Evolutionary conservation across 116 monocot species (phyloP), one percentile per base, ranked within the genome.

Genomic region (Phalaenopsis hybrid): DNA sequence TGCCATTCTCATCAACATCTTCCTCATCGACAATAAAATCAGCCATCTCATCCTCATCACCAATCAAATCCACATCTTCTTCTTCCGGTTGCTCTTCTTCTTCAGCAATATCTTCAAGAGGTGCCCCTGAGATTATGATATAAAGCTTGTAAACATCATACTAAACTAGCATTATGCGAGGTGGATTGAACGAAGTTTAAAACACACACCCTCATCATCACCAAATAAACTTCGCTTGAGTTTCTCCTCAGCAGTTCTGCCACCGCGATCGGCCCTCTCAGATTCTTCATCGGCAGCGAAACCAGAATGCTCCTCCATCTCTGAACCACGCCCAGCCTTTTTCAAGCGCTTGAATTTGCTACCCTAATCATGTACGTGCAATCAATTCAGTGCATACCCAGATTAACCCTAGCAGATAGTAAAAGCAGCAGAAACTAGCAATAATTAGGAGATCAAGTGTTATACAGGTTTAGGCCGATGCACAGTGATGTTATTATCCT

Each of bases 1-100:
- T 89, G 61, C 95, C 98, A 86, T 89, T 86, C 77, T 93, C 99
- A 86, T 99, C 99, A 50, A 90, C 86, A 74, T 94, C 95, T 34
- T 95, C 98, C 79, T 99, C 99, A 57, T 95, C 95, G 41, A 99
- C 99, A 51, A 99, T 99, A 81, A 99, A 99, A 82, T 92, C 99
- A 44, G 89, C 91, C 99, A 99, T 95, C 76, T 99, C 99, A 87
- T 98, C 98, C 13, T 98, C 93, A 57, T 94, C 95, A 3, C 88
- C 96, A 43, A 92, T 85, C 31, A 89, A 81, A 82, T 97, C 93
- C 0, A 33, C 91, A 76, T 92, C 93, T 68, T 93, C 91, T 79
- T 94, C 94, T 79, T 90, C 93, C 3, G 74, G 87, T 52, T 93
- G 92, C 75, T 95, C 95, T 50, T 92, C 90, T 84, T 95, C 95